Percentiles rank a stretch among this genome's conserved stretches.
Evolutionary conservation across 306 rosid species (phyloP).

Genomic region (Mimosa bimucronata): DNA sequence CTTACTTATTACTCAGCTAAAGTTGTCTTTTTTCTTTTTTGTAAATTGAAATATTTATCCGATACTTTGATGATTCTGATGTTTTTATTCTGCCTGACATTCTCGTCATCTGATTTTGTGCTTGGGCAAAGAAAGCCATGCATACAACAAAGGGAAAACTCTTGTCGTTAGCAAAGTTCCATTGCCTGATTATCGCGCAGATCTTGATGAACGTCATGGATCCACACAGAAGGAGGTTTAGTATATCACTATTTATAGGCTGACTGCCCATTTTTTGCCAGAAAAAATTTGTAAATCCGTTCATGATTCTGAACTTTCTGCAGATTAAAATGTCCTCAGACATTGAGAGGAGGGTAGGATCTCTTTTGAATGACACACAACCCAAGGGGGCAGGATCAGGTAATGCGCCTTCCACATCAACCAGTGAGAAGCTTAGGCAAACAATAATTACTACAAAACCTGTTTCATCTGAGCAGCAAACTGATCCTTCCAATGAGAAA

Average conservation of each 20-base stretch:
- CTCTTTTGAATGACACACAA: conserved; percentile 69
- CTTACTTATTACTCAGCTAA: conserved; percentile 19
- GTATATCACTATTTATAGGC: conserved; percentile 25
- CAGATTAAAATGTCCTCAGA: conserved; percentile 91
- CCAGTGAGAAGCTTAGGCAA: conserved; percentile 51
- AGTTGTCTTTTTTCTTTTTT: conserved; percentile 5
- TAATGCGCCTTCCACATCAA: conserved; percentile 45
- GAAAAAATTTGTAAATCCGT: conserved; percentile 14
- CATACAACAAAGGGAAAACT: conserved; percentile 78
- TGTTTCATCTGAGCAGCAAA: conserved; percentile 42
- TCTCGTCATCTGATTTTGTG: conserved; percentile 44
- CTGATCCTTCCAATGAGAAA: conserved; percentile 62
- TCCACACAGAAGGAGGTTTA: conserved; percentile 87
- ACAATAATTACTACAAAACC: conserved; percentile 40
- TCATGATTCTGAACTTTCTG: conserved; percentile 26
- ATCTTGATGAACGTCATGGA: conserved; percentile 95
- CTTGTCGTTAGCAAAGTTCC: conserved; percentile 93
- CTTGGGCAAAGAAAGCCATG: conserved; percentile 94
- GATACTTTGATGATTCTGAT: neutral
- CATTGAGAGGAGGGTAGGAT: conserved; percentile 79
- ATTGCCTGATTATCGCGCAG: conserved; percentile 94
- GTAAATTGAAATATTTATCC: neutral
- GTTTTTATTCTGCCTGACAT: conserved; percentile 38
- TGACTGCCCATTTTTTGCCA: conserved; percentile 20
- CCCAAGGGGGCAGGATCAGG: conserved; percentile 40